Conservation (phyloP, 192 early-diverging fungal species). For the Podila clonocystis region DNA sequence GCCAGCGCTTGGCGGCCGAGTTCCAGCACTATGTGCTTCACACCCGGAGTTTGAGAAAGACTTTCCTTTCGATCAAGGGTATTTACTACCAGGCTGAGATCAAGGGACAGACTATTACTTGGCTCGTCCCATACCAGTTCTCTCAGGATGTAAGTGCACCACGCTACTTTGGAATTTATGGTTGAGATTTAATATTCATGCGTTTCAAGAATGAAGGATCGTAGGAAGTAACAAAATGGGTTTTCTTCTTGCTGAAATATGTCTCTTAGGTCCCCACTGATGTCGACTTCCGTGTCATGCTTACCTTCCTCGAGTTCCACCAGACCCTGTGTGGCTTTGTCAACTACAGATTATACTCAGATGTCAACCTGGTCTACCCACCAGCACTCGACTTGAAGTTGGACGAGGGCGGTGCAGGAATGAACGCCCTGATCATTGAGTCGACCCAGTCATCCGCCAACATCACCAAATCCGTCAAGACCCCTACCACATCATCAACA, state of each 20-base stretch:
- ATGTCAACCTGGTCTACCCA: constrained; percentile 91
- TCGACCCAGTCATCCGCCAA: constrained; percentile 51
- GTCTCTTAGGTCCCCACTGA: constrained; percentile 76
- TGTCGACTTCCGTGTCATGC: constrained; percentile 97
- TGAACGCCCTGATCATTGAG: constrained; percentile 76
- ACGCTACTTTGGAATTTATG: no score
- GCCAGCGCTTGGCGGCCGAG: constrained; percentile 87
- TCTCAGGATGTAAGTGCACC: constrained; percentile 71
- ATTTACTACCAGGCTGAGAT: constrained; percentile 99
- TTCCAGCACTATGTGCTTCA: constrained; percentile 94
- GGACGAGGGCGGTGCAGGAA: constrained; percentile 71
- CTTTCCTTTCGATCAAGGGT: constrained; percentile 98
- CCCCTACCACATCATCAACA: constrained; percentile 6
- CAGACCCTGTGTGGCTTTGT: constrained; percentile 93
- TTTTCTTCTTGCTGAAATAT: background rate
- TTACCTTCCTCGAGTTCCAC: constrained; percentile 97
- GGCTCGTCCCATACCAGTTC: constrained; percentile 98
- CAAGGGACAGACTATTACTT: constrained; percentile 91
- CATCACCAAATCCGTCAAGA: constrained; percentile 43
- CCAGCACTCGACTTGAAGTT: constrained; percentile 78
- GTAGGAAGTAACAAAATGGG: no score
- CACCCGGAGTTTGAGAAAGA: constrained; percentile 81
- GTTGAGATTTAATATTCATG: no score
- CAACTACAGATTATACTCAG: constrained; percentile 92
- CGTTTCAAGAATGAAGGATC: no score